phyloP scores from a whole-genome alignment of 257 asterid genomes.

The Galeopsis tetrahit region DNA sequence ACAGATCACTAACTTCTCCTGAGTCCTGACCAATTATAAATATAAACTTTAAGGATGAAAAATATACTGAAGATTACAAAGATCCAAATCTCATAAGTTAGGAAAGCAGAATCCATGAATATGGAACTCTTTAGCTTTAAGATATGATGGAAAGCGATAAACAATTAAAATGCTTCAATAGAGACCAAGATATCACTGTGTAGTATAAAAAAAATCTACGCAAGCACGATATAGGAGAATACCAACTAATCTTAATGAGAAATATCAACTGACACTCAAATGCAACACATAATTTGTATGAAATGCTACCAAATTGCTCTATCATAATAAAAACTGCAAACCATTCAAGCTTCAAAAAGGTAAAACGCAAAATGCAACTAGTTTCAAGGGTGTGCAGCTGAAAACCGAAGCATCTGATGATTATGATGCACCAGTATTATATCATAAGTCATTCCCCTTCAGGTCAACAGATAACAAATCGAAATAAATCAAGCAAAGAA shows the following conservation, averaged over 20 bases:
- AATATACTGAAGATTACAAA: neutral
- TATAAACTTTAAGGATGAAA: neutral
- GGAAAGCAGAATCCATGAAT: neutral
- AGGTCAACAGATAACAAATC: slow-evolving; percentile 21
- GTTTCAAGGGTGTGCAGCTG: neutral
- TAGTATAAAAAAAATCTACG: neutral
- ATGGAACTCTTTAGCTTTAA: neutral
- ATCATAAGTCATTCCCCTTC: slow-evolving; percentile 9
- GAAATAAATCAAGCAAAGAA: slow-evolving; percentile 13
- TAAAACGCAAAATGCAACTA: neutral
- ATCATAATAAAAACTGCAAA: neutral
- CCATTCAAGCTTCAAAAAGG: neutral
- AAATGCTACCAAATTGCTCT: slow-evolving; percentile 11
- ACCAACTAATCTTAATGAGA: neutral
- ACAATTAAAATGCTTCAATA: neutral
- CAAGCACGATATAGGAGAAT: neutral
- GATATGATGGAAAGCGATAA: neutral
- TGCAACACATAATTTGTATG: neutral
- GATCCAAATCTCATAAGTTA: neutral
- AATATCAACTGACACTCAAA: slow-evolving; percentile 1
- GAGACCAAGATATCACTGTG: neutral
- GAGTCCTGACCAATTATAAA: neutral
- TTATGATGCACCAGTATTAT: neutral
- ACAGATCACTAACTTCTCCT: slow-evolving; percentile 13
- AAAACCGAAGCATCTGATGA: neutral